phyloP scores from a whole-genome alignment of 2,329 filamentous ascomycete genomes.

The Colletotrichum sp. region DNA sequence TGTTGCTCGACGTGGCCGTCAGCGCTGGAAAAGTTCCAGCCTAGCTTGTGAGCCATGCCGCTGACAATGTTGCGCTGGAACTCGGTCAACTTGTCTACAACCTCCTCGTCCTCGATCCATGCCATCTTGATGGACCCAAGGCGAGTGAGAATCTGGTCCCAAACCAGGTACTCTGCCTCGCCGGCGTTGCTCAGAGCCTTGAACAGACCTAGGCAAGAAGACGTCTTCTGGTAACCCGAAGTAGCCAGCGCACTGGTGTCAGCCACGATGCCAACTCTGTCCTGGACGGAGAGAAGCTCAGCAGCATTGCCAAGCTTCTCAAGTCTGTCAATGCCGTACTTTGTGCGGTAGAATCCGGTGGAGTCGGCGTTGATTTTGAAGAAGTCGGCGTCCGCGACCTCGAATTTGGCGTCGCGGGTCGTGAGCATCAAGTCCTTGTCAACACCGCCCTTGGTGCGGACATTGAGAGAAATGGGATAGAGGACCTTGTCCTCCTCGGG shows the following conservation, averaged over 20 bases:
- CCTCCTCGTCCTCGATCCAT: slow-evolving; percentile 81
- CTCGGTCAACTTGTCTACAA: slow-evolving; percentile 77
- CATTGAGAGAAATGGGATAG: slow-evolving; percentile 87
- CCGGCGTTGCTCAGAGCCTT: slow-evolving; percentile 80
- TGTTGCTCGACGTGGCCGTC: slow-evolving; percentile 93
- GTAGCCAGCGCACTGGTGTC: slow-evolving; percentile 89
- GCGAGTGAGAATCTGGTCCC: slow-evolving; percentile 87
- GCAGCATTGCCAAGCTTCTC: slow-evolving; percentile 88
- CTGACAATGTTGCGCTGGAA: slow-evolving; percentile 83
- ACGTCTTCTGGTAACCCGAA: slow-evolving; percentile 93
- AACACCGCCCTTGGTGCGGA: slow-evolving; percentile 84
- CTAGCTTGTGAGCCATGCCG: slow-evolving; percentile 82
- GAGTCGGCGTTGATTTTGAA: slow-evolving; percentile 98
- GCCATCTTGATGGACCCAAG: slow-evolving; percentile 80
- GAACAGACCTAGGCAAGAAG: slow-evolving; percentile 82
- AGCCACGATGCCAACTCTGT: slow-evolving; percentile 92
- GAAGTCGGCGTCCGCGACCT: slow-evolving; percentile 81
- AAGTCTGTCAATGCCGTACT: slow-evolving; percentile 82
- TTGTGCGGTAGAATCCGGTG: slow-evolving; percentile 89
- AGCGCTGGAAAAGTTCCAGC: slow-evolving; percentile 84
- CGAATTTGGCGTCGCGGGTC: slow-evolving; percentile 75
- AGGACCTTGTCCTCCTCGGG: slow-evolving; percentile 89
- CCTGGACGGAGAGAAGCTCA: slow-evolving; percentile 84
- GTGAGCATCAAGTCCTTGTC: slow-evolving; percentile 72
- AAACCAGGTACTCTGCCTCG: slow-evolving; percentile 90